Percentiles rank a stretch among this genome's conserved stretches.
These are phyloP conservation scores for Geotrichum aggregatum DNA, from an alignment of 1,139 yeast species.

Conservation along the genomic window DNA sequence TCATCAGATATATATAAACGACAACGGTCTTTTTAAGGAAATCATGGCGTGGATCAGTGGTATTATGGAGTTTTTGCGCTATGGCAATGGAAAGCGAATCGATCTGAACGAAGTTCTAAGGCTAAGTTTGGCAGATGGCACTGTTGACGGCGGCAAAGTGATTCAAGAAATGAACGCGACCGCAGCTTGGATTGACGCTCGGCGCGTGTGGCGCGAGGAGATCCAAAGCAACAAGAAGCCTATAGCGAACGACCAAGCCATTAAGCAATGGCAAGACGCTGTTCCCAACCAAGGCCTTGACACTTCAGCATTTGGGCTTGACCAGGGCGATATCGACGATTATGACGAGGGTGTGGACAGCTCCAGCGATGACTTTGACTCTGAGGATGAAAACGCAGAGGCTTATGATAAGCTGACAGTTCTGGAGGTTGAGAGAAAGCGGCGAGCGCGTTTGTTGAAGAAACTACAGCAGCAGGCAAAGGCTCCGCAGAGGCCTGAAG, in stretches of 20 bases:
- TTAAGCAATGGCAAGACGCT: slow-evolving; percentile 29
- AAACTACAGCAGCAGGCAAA: slow-evolving; percentile 20
- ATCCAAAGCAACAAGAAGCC: slow-evolving; percentile 17
- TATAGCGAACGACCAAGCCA: slow-evolving; percentile 31
- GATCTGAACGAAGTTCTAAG: slow-evolving; percentile 37
- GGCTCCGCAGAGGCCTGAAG: slow-evolving; percentile 33
- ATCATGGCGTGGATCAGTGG: slow-evolving; percentile 67
- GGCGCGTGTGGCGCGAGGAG: slow-evolving; percentile 41
- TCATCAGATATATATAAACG: slow-evolving; percentile 70
- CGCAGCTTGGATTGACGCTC: slow-evolving; percentile 44
- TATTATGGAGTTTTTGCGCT: slow-evolving; percentile 58
- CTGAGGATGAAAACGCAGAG: slow-evolving; percentile 15
- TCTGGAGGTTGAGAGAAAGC: slow-evolving; percentile 22
- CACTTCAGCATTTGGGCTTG: slow-evolving; percentile 55
- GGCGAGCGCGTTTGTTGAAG: slow-evolving; percentile 24
- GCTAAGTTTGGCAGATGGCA: slow-evolving; percentile 39
- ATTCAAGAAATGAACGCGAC: slow-evolving; percentile 45
- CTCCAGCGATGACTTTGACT: slow-evolving; percentile 32
- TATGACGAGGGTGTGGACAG: slow-evolving; percentile 38
- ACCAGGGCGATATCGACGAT: slow-evolving; percentile 54
- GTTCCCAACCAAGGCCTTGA: slow-evolving; percentile 46
- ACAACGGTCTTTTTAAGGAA: slow-evolving; percentile 68
- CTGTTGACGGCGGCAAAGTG: slow-evolving; percentile 44
- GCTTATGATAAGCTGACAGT: slow-evolving; percentile 15
- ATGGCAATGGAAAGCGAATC: slow-evolving; percentile 41